These are phyloP conservation scores for Metschnikowia borealis DNA, from an alignment of 805 yeast genomes.

Conservation along the genomic window DNA sequence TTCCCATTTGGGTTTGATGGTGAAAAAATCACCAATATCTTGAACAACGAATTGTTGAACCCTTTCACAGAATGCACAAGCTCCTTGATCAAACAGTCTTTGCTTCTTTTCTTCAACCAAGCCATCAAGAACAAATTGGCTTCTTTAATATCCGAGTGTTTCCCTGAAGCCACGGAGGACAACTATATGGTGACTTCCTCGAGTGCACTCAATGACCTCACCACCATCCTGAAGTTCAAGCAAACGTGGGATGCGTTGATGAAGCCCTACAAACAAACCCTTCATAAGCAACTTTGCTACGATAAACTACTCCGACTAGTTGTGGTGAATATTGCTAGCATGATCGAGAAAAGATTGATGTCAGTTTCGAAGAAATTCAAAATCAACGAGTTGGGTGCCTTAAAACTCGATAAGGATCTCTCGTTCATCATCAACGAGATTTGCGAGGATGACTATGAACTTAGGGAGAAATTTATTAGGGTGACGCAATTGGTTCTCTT, in stretches of 20 bases:
- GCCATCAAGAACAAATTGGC: constrained; percentile 42
- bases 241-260: constrained; percentile 62
- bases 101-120: constrained; percentile 47
- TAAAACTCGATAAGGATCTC: constrained; percentile 78
- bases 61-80: constrained; percentile 28
- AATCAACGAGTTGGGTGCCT: constrained; percentile 78
- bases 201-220: constrained; percentile 25
- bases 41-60: constrained; percentile 30
- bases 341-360: constrained; percentile 52
- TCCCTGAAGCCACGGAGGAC: constrained; percentile 32
- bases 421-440: constrained; percentile 69
- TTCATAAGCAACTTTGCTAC: constrained; percentile 51
- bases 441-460: constrained; percentile 65
- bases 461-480: constrained; percentile 74
- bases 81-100: constrained; percentile 32
- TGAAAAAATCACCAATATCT: constrained; percentile 28
- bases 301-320: constrained; percentile 45
- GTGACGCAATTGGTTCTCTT: constrained; percentile 82
- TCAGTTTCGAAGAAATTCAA: constrained; percentile 49
- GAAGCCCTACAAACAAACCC: constrained; percentile 58
- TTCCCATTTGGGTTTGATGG: constrained; percentile 38
- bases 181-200: constrained; percentile 30
- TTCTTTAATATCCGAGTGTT: constrained; percentile 41
- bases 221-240: constrained; percentile 47
- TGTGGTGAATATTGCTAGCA: constrained; percentile 36